Base-by-base conservation (phyloP, 768 basidiomycete genomes). In the Termitomyces sp. region DNA sequence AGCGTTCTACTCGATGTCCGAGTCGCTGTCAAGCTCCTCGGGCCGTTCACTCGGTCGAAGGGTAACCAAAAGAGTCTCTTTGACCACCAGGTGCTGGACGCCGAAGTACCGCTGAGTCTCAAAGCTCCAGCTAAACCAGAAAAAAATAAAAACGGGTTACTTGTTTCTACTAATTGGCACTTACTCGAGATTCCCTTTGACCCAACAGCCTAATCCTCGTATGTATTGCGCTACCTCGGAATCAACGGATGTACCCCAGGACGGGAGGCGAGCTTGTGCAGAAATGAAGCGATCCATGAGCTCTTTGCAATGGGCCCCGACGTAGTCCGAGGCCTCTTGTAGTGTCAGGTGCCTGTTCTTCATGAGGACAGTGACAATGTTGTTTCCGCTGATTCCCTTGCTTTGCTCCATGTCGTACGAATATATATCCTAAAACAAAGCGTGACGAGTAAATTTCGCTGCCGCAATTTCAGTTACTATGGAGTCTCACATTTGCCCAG, bases 341-440 rank as follows among this genome's bases (percentile, higher is more conserved):
- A 89, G 74, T 57, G 77, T 76, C 54, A 87, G 70, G 22, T 73
- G 66, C 57, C 79, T 79, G 63, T 82, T 80, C 61, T 81, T 71
- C 84, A 89, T 88, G 61, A 88, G 78, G 40, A 89, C 85, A 9
- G 85, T 86, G 55, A 91, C 76, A 65, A 90, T 78, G 69, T 90
- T 91, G 68, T 88, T 89, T 59, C 84, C 84, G 32, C 74, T 77
- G 55, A 84, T 81, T 20, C 87, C 89, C 66, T 82, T 82, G 55
- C 83, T 80, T 66, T 88, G 85, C 66, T 91, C 88, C 81, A 87
- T 84, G 70, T 88, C 84, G 72, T 89, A 90, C 8, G 86, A 89
- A 67, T 88, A 89, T 16, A 89, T 72, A 62, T 90, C 87, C 88
- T 88, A 66, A 49, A 53, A 63, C 58, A 18, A 32, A 24, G 52